Evolutionary conservation across 352 stramenopile species (phyloP).

Genomic region (Globisporangium uncinulatum): DNA sequence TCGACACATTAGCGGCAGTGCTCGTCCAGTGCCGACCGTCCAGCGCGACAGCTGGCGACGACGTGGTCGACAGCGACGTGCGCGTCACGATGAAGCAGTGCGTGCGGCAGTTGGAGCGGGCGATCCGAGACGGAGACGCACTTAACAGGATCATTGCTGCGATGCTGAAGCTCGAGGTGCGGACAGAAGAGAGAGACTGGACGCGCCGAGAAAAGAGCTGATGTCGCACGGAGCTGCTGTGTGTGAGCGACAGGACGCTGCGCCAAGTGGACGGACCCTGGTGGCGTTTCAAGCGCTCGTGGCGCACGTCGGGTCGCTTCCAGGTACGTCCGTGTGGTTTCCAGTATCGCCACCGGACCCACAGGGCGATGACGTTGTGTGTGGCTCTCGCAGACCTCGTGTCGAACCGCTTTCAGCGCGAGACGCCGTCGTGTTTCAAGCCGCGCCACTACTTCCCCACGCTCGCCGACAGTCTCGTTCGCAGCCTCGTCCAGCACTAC

Average conservation of each 20-base stretch:
- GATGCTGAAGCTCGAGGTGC: slow-evolving; percentile 32
- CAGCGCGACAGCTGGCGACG: not conserved
- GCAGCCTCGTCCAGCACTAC: slow-evolving; percentile 10
- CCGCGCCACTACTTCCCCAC: slow-evolving; percentile 36
- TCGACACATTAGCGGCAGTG: slow-evolving; percentile 28
- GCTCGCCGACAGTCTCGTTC: slow-evolving; percentile 42
- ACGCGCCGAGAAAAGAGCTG: not conserved
- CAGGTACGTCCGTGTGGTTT: slow-evolving; percentile 23
- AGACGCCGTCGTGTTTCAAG: slow-evolving; percentile 40
- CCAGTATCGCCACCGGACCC: not conserved
- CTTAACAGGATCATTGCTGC: slow-evolving; percentile 26
- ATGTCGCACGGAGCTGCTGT: not conserved
- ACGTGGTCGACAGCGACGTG: slow-evolving; percentile 16
- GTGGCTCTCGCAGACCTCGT: slow-evolving; percentile 35
- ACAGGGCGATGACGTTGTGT: not conserved
- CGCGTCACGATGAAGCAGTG: slow-evolving; percentile 37
- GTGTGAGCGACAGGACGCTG: not conserved
- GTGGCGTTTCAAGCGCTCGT: slow-evolving; percentile 28
- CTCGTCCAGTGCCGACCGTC: slow-evolving; percentile 20
- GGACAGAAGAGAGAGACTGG: not conserved
- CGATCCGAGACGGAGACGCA: slow-evolving; percentile 15
- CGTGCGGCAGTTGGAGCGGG: slow-evolving; percentile 35
- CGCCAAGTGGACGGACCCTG: slow-evolving; percentile 8
- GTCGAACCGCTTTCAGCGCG: slow-evolving; percentile 46
- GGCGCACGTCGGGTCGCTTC: slow-evolving; percentile 34